Base-by-base conservation (phyloP, 192 early-diverging fungal genomes). In the Entophlyctis helioformis region DNA sequence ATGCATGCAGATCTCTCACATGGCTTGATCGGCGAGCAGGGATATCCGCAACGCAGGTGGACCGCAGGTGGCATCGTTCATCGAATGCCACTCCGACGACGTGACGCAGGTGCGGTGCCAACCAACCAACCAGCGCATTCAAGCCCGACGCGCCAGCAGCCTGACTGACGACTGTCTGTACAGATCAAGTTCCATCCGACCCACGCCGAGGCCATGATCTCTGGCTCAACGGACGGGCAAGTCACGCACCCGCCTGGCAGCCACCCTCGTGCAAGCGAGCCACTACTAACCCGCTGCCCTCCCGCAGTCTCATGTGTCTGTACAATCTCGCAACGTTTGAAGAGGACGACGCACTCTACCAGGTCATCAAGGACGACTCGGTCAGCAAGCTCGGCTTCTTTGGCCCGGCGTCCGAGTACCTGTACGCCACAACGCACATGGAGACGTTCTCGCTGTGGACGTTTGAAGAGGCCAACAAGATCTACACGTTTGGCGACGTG, bases 311-410 rank as follows among this genome's bases (percentile, higher is more conserved):
- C 12, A 82, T 51, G 51, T 91, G 53, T 89, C 82, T 69, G 64
- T 84, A 46, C 85, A 80, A 69, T 75, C 83, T 64, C 40, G 74
- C 32, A 57, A 60, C 40, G 27, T 72, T 83, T 27, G 75, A 89
- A 19, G 91, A 98, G 59, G 92, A 96, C 31, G 92, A 98, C 31
- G 86, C 80, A 1, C 51, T 98, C 3, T 50, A 86, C 38, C 76
- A 78, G 26, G 85, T 87, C 1, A 75, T 91, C 15, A 94, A 93
- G 42, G 71, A 70, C 13, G 77, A 88, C 13, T 86, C 86, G 4
- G 72, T 98, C n/a, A 74, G 75, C 55, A 80, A 72, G 46, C 59
- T 82, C 45, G 92, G 92, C 2, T 98, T 84, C 63, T 96, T 96
- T 64, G 95, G 95, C 12, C 88, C 91, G 1, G 56, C 57, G 8